Conservation (phyloP, 2,329 filamentous ascomycete genomes). For the Periconia digitata region DNA sequence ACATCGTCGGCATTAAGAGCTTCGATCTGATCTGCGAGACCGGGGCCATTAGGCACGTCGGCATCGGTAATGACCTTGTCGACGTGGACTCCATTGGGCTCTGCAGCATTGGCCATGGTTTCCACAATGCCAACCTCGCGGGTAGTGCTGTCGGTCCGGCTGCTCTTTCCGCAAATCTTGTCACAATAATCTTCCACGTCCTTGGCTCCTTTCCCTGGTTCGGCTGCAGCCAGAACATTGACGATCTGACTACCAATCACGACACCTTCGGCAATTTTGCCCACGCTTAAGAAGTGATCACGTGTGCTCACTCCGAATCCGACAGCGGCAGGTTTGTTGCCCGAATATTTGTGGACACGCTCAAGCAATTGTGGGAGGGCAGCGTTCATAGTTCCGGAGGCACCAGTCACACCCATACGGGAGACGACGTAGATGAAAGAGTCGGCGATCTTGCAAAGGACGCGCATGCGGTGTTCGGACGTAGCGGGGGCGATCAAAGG, state of each 20-base stretch:
- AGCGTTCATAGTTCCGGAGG: constrained; percentile 77
- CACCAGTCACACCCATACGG: constrained; percentile 94
- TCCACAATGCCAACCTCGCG: constrained; percentile 72
- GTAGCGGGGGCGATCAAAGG: constrained; percentile 95
- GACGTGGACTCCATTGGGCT: constrained; percentile 66
- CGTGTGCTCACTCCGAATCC: constrained; percentile 95
- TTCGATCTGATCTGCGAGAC: constrained; percentile 80
- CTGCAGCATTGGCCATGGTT: constrained; percentile 62
- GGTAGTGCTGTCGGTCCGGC: constrained; percentile 52
- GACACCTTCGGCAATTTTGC: constrained; percentile 84
- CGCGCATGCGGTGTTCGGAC: constrained; percentile 88
- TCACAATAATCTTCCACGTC: constrained; percentile 86
- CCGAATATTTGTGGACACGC: constrained; percentile 89
- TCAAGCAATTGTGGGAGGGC: constrained; percentile 79
- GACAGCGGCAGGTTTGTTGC: constrained; percentile 85
- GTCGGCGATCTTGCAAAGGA: constrained; percentile 94
- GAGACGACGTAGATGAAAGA: constrained; percentile 99
- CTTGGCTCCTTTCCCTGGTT: constrained; percentile 66
- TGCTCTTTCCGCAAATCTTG: constrained; percentile 63
- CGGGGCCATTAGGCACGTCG: constrained; percentile 59
- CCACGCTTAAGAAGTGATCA: constrained; percentile 88
- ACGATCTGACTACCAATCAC: constrained; percentile 97
- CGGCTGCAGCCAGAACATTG: constrained; percentile 71
- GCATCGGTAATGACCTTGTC: constrained; percentile 66
- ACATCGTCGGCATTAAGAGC: constrained; percentile 68